Percentiles rank a stretch among this genome's conserved stretches.
Evolutionary conservation across 2,329 filamentous ascomycete species (phyloP).

Genomic region (Chaetomium sp.): DNA sequence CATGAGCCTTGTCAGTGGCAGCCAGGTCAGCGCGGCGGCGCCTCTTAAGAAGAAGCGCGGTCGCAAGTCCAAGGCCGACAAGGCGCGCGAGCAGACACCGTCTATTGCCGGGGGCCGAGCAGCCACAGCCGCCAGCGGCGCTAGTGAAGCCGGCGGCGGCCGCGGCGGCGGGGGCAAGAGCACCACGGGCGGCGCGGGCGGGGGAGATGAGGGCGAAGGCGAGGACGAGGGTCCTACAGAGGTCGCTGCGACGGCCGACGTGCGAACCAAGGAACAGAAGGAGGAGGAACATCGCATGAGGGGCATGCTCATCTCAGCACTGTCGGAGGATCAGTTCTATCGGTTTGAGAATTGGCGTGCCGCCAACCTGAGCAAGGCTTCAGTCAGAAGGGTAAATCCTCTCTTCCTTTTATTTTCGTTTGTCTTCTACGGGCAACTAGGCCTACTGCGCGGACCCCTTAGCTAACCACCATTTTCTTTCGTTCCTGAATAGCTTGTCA

Average conservation of each 20-base stretch:
- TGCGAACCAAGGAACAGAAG: slow-evolving; percentile 61
- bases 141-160: slow-evolving; percentile 32
- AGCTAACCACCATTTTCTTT: slow-evolving; percentile 1
- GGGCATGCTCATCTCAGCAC: slow-evolving; percentile 56
- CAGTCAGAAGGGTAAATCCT: slow-evolving; percentile 55
- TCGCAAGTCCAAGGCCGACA: slow-evolving; percentile 53
- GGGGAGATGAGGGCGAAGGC: slow-evolving; percentile 45
- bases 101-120: slow-evolving; percentile 37
- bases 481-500: slow-evolving; percentile 53
- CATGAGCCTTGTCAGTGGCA: slow-evolving; percentile 55
- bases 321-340: slow-evolving; percentile 60
- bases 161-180: slow-evolving; percentile 22
- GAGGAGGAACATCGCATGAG: slow-evolving; percentile 58
- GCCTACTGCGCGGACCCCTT: background rate
- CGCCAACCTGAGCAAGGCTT: slow-evolving; percentile 60
- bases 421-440: background rate
- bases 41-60: slow-evolving; percentile 53
- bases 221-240: slow-evolving; percentile 31
- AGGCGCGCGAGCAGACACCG: slow-evolving; percentile 43
- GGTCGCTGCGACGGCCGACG: slow-evolving; percentile 40
- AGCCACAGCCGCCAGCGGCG: slow-evolving; percentile 37
- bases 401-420: background rate
- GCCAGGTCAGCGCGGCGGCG: slow-evolving; percentile 44
- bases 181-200: slow-evolving; percentile 43
- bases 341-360: slow-evolving; percentile 67